Percentiles rank a stretch among this genome's conserved stretches.
Conservation (phyloP, 768 basidiomycete species). For the Rhodosporidiobolus sp. region DNA sequence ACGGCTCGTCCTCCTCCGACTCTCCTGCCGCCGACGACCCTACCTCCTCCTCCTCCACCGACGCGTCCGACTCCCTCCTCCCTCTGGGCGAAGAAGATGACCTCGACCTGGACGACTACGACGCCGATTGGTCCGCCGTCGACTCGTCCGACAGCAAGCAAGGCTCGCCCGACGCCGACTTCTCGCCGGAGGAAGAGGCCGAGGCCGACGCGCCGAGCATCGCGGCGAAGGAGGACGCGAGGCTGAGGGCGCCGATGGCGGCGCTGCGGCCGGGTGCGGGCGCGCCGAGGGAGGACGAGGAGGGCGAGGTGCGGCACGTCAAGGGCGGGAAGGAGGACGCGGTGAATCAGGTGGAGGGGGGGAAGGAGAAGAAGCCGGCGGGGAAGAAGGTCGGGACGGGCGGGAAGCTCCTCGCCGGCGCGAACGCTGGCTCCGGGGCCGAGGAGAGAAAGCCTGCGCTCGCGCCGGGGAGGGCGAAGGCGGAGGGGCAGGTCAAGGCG, state of each 20-base stretch:
- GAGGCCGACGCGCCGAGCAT: conserved; percentile 20
- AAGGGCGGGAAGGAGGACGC: no score
- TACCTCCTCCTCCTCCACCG: neutral
- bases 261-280: conserved; percentile 1
- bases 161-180: neutral
- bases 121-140: no score
- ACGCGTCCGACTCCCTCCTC: no score
- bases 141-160: neutral
- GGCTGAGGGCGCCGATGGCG: conserved; percentile 20
- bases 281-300: neutral
- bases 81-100: neutral
- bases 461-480: conserved; percentile 9
- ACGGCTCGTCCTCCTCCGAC: neutral
- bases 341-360: neutral
- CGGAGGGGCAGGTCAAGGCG: conserved; percentile 12
- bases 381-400: conserved; percentile 31
- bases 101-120: neutral
- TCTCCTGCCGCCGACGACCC: neutral
- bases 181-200: neutral
- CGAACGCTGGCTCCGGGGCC: neutral
- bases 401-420: conserved; percentile 6
- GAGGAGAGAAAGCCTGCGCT: neutral
- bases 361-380: neutral
- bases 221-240: conserved; percentile 16
- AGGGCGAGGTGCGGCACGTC: neutral